Base-by-base conservation (phyloP, 306 rosid species). In the Pterocarpus santalinus region DNA sequence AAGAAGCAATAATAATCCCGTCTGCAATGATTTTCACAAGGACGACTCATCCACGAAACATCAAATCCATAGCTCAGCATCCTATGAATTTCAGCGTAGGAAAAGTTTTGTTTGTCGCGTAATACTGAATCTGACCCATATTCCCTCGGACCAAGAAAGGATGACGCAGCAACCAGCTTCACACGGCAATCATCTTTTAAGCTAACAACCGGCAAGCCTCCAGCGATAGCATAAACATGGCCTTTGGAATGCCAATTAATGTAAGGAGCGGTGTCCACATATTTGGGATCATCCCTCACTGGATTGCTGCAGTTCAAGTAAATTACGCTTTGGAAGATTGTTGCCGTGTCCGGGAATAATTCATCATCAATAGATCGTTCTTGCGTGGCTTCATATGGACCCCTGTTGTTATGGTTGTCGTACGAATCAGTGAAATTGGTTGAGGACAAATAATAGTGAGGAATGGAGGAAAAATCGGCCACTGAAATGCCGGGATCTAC, bases 301-400 rank as follows among this genome's bases (percentile, higher is more conserved):
- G 36, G 77, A 33, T 70, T 2, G 7, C n/a, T 70, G 13, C 83
- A 69, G 12, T 82, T 55, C 77, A 82, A 49, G 46, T 69, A 82
- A 0, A 36, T 16, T n/a, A 72, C 11, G 34, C 67, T 52, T 52
- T 22, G 0, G 34, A 70, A 70, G 4, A 13, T 2, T 44, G 5
- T 39, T 39, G n/a, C n/a, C n/a, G n/a, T n/a, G n/a, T n/a, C n/a
- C n/a, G n/a, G n/a, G n/a, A n/a, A n/a, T n/a, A n/a, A n/a, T n/a
- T n/a, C 3, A 1, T 2, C 8, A 2, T 7, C 3, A 10, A 30
- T 28, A 61, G 7, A 0, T 14, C 71, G 12, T 5, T 1, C 0
- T 5, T 1, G 11, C 5, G 5, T 0, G 6, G 77, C 28, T 4
- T 61, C 32, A 17, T 80, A 49, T 15, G 65, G 47, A 66, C 32